Conservation (phyloP, 148 eudicot genomes). For the Fagopyrum homotropicum region DNA sequence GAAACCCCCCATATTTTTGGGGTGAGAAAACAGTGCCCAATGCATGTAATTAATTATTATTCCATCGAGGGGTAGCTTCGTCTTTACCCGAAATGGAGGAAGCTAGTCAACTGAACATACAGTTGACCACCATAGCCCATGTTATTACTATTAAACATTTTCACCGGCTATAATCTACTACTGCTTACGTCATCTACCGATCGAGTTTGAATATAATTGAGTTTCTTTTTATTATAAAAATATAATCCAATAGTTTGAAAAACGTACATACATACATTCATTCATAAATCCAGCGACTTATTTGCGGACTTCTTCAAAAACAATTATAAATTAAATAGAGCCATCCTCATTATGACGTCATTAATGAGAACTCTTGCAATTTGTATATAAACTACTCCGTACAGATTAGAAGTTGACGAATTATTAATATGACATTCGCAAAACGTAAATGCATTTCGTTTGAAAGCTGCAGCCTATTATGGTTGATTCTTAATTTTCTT, state of each 20-base stretch:
- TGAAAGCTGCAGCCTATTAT: neutral
- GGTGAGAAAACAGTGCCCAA: neutral
- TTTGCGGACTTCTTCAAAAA: neutral
- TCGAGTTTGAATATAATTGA: neutral
- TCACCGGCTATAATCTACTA: neutral
- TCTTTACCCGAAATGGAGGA: neutral
- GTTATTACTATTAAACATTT: neutral
- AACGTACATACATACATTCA: neutral
- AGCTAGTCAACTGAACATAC: neutral
- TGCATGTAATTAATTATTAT: neutral
- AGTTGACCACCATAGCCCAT: neutral
- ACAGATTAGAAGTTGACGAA: neutral
- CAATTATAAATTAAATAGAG: neutral
- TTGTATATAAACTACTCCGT: neutral
- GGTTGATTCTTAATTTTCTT: neutral
- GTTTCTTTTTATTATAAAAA: neutral
- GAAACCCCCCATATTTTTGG: neutral
- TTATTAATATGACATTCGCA: too few species aligned
- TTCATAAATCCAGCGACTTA: neutral
- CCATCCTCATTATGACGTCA: neutral
- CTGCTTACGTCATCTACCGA: neutral
- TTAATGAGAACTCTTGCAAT: conserved; percentile 2
- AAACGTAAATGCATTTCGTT: neutral
- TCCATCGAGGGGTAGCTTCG: neutral
- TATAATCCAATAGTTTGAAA: neutral